phyloP scores from a whole-genome alignment of 345 rosid species.

The Pistacia vera region DNA sequence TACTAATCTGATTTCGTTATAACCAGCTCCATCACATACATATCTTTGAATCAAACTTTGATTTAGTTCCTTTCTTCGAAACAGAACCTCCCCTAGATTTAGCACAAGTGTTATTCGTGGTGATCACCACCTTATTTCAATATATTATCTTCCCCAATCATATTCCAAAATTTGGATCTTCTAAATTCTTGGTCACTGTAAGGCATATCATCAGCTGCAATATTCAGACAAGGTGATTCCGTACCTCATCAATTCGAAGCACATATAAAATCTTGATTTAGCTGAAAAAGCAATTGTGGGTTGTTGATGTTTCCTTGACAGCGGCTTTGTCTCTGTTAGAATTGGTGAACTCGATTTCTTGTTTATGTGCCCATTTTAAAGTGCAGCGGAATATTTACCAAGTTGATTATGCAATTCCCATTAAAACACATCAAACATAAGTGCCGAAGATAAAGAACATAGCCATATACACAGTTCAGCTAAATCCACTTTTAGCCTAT shows the following conservation, averaged over 20 bases:
- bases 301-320: constrained; percentile 44
- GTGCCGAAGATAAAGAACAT: too few species aligned
- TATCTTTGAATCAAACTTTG: constrained; percentile 28
- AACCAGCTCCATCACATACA: constrained; percentile 6
- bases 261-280: background rate
- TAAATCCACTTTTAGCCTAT: too few species aligned
- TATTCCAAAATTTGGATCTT: constrained; percentile 10
- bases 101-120: constrained; percentile 22
- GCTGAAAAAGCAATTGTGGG: constrained; percentile 34
- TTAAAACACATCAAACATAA: too few species aligned
- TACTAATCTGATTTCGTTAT: constrained; percentile 31
- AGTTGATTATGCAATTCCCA: too few species aligned
- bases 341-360: too few species aligned
- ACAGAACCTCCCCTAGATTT: constrained; percentile 19
- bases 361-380: too few species aligned
- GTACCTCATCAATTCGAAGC: constrained; percentile 1
- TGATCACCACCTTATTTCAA: constrained; percentile 21
- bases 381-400: too few species aligned
- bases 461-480: too few species aligned
- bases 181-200: constrained; percentile 2
- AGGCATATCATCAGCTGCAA: background rate
- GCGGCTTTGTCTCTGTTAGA: constrained; percentile 16
- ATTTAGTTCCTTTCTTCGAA: constrained; percentile 10
- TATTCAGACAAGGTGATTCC: background rate
- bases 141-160: constrained; percentile 18